Evolutionary conservation across 768 basidiomycete species (phyloP), one percentile per base, ranked within the genome.

Genomic region (Calvatia gigantea): DNA sequence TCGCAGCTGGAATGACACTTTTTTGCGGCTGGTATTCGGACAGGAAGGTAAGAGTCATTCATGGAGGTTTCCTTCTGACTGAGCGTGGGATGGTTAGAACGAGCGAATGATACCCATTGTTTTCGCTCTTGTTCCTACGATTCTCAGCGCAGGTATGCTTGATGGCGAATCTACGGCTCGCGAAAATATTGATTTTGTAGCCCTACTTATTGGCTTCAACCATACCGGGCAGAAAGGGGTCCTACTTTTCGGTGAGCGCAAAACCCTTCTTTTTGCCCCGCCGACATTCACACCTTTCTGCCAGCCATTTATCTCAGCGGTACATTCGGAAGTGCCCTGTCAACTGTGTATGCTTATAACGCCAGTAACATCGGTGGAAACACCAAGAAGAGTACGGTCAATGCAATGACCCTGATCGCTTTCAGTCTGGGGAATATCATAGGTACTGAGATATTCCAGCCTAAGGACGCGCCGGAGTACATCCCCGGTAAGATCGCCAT

Each of bases 371-470:
- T 80, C 0, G 77, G 77, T 31, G 83, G 83, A 0, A 81, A 84
- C 49, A 86, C 84, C 5, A 86, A 87, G 73, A 87, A 86, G 71
- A 79, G 81, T 57, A 85, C 84, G 1, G 75, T 85, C 60, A 85
- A 85, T 52, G 78, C 82, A 3, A 72, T 84, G 75, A 85, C 82
- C 2, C 66, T 85, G 19, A 73, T 75, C 3, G 68, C 80, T 0
- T 84, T 85, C 62, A 74, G 75, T 45, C 57, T 82, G 17, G 82
- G 85, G 15, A 86, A 86, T 61, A 82, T 85, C 44, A 73, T 84
- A 53, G 86, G 86, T 4, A 76, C 82, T 0, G 77, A 82, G 63
- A 84, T 85, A 28, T 84, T 88, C 62, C 81, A 78, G 29, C 79
- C 84, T 0, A 75, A 80, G 58, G 83, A 83, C 58, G 83, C 81